Conservation (phyloP, 2,329 filamentous ascomycete species). For the Aspergillus sp. region DNA sequence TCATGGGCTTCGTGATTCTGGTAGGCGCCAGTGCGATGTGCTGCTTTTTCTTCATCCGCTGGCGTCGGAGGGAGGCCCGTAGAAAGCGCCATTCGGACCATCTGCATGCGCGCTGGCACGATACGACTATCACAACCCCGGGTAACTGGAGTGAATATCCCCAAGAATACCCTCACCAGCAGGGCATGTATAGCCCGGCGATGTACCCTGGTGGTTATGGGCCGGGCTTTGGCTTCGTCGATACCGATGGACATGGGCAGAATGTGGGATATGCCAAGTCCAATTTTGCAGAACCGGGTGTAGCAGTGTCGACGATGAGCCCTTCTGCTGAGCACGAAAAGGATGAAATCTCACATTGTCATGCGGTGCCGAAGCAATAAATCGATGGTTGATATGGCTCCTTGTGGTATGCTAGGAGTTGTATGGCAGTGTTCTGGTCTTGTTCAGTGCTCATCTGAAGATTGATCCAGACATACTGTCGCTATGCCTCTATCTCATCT, state of each 20-base stretch:
- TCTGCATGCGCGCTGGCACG: slow-evolving; percentile 31
- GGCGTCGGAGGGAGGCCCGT: slow-evolving; percentile 33
- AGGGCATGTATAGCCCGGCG: slow-evolving; percentile 9
- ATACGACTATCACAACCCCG: slow-evolving; percentile 25
- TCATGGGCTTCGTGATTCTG: slow-evolving; percentile 38
- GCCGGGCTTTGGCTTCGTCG: slow-evolving; percentile 20
- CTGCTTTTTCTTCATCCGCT: slow-evolving; percentile 40
- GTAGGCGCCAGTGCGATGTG: slow-evolving; percentile 25
- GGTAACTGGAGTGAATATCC: slow-evolving; percentile 19
- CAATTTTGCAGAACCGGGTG: slow-evolving; percentile 1
- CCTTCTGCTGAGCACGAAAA: slow-evolving; percentile 7
- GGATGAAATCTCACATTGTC: neutral
- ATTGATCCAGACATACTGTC: too few relatives aligned
- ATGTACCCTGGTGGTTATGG: slow-evolving; percentile 4
- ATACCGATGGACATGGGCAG: slow-evolving; percentile 22
- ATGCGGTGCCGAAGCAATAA: too few relatives aligned
- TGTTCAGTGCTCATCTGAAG: too few relatives aligned
- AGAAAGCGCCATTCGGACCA: slow-evolving; percentile 21
- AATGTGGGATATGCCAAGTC: slow-evolving; percentile 13
- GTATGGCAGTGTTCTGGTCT: too few relatives aligned
- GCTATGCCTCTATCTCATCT: too few relatives aligned
- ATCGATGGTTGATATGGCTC: too few relatives aligned
- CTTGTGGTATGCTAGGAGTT: too few relatives aligned
- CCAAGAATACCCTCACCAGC: slow-evolving; percentile 10
- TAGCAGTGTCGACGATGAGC: slow-evolving; percentile 2